Evolutionary conservation across 805 yeast species (phyloP).

Genomic region (Myxozyma monticola): DNA sequence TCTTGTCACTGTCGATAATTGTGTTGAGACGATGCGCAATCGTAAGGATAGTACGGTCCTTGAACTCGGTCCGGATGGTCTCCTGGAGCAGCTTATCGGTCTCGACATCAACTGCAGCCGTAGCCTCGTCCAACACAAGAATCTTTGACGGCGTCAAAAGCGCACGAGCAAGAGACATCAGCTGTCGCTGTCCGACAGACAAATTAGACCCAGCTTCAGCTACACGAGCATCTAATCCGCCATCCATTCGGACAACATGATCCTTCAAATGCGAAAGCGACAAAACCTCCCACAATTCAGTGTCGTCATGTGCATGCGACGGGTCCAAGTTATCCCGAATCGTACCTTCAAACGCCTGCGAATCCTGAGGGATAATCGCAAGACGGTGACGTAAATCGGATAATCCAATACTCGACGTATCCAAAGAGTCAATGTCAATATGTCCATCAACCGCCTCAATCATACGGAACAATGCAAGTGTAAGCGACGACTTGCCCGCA

Average conservation of each 20-base stretch:
- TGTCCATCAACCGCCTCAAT: slow-evolving; percentile 72
- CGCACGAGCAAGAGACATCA: slow-evolving; percentile 81
- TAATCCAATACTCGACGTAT: slow-evolving; percentile 68
- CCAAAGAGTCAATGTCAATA: slow-evolving; percentile 68
- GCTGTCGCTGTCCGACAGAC: slow-evolving; percentile 84
- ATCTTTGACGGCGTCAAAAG: slow-evolving; percentile 71
- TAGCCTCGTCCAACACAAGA: slow-evolving; percentile 80
- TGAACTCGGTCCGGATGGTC: slow-evolving; percentile 72
- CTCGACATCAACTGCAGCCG: slow-evolving; percentile 87
- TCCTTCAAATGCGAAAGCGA: slow-evolving; percentile 74
- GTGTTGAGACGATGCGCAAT: slow-evolving; percentile 90
- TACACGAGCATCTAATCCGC: slow-evolving; percentile 56
- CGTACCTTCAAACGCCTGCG: slow-evolving; percentile 86
- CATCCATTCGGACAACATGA: slow-evolving; percentile 58
- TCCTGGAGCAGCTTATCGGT: slow-evolving; percentile 78
- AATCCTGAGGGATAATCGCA: slow-evolving; percentile 90
- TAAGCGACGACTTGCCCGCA: slow-evolving; percentile 88
- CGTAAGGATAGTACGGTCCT: slow-evolving; percentile 74
- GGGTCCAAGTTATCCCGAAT: slow-evolving; percentile 88
- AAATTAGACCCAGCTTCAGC: slow-evolving; percentile 79
- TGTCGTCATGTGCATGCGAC: slow-evolving; percentile 61
- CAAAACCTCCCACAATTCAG: slow-evolving; percentile 75
- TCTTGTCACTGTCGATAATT: slow-evolving; percentile 77
- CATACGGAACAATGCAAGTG: slow-evolving; percentile 79
- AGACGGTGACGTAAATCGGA: slow-evolving; percentile 72